phyloP scores from a whole-genome alignment of 345 rosid genomes.

The Eucalyptus shirleyi region DNA sequence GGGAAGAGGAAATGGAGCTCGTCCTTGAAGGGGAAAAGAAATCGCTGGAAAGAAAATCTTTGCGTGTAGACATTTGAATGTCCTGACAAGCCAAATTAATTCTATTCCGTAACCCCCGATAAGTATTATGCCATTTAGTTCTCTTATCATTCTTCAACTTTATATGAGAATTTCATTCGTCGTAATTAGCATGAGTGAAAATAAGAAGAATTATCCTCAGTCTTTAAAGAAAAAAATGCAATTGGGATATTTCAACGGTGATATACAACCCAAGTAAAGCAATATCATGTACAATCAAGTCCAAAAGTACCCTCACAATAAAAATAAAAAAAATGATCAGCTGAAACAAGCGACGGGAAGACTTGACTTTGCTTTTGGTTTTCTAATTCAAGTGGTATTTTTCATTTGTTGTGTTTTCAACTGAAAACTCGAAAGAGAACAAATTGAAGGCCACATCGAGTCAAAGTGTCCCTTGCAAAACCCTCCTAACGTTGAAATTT shows the following conservation, averaged over 20 bases:
- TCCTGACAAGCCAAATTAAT: background rate
- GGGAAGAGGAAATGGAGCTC: background rate
- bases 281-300: background rate
- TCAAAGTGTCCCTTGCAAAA: background rate
- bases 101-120: fast-evolving
- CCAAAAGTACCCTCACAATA: background rate
- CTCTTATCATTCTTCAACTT: too few relatives aligned
- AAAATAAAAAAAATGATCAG: background rate
- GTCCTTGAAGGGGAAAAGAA: background rate
- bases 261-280: background rate
- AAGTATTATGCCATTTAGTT: too few relatives aligned
- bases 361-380: background rate
- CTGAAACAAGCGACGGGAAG: background rate
- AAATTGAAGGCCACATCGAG: background rate
- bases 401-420: background rate
- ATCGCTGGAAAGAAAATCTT: background rate
- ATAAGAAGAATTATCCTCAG: fast-evolving
- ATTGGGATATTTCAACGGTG: background rate
- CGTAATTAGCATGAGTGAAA: fast-evolving
- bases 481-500: background rate
- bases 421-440: background rate
- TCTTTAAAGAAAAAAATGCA: background rate
- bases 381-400: background rate
- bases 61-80: too few relatives aligned
- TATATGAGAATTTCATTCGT: background rate